These are phyloP conservation scores for Aspergillus caelatus DNA, from an alignment of 2,329 filamentous ascomycete species.

Conservation along the genomic window DNA sequence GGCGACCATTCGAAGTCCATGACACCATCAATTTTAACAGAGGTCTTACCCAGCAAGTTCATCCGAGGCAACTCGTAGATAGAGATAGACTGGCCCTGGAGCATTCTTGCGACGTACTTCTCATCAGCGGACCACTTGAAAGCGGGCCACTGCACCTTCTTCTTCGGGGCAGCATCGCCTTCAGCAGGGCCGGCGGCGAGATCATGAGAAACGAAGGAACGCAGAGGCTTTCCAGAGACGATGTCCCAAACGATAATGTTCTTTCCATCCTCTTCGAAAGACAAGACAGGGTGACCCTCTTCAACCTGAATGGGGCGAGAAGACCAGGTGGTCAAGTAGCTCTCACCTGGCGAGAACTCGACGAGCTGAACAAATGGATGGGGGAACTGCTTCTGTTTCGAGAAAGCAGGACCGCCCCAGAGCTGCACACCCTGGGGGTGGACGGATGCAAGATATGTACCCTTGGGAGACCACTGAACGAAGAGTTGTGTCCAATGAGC, in stretches of 20 bases:
- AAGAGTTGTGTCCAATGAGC: slow-evolving; percentile 98
- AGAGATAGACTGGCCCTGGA: slow-evolving; percentile 83
- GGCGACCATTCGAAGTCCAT: slow-evolving; percentile 99
- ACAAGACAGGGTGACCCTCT: slow-evolving; percentile 78
- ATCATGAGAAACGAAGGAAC: slow-evolving; percentile 92
- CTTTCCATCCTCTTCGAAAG: slow-evolving; percentile 94
- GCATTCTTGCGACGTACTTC: slow-evolving; percentile 93
- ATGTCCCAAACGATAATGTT: slow-evolving; percentile 99
- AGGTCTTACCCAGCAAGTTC: slow-evolving; percentile 86
- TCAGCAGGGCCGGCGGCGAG: slow-evolving; percentile 60
- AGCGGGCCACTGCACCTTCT: slow-evolving; percentile 95
- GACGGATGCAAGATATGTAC: slow-evolving; percentile 91
- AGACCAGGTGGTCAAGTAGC: slow-evolving; percentile 95
- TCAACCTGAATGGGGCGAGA: slow-evolving; percentile 90
- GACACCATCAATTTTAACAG: slow-evolving; percentile 94
- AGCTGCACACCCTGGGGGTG: slow-evolving; percentile 96
- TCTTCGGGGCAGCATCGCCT: slow-evolving; percentile 71
- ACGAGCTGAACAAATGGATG: slow-evolving; percentile 95
- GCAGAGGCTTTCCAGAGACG: slow-evolving; percentile 81
- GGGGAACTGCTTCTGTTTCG: slow-evolving; percentile 86
- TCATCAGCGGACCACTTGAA: slow-evolving; percentile 99
- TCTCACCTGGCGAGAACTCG: slow-evolving; percentile 91
- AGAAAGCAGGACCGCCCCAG: slow-evolving; percentile 91
- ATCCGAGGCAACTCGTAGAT: slow-evolving; percentile 88
- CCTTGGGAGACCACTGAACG: slow-evolving; percentile 94